Conservation (phyloP, 2,329 filamentous ascomycete species). For the Penicillium capsulatum region DNA sequence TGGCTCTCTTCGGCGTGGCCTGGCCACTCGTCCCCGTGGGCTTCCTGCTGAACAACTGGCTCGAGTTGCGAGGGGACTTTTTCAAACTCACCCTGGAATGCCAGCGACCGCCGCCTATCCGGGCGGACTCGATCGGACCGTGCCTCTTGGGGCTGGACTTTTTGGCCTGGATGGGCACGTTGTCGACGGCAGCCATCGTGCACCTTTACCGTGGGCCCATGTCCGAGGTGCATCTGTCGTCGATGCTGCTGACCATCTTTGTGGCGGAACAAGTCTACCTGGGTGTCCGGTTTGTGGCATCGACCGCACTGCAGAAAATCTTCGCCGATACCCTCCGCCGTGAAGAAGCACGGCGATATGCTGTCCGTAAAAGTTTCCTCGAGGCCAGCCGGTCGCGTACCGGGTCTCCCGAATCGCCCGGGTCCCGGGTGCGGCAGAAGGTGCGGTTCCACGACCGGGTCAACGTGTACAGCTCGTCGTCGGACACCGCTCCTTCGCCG, state of each 20-base stretch:
- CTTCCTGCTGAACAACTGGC: conserved; percentile 93
- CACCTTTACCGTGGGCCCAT: conserved; percentile 74
- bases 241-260: conserved; percentile 71
- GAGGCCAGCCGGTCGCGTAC: conserved; percentile 36
- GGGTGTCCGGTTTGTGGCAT: conserved; percentile 63
- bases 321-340: conserved; percentile 79
- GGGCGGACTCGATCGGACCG: conserved; percentile 89
- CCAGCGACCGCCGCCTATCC: conserved; percentile 82
- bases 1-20: conserved; percentile 84
- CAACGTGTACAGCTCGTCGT: conserved; percentile 27
- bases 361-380: conserved; percentile 71
- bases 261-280: conserved; percentile 83
- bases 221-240: conserved; percentile 68
- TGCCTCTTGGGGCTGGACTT: conserved; percentile 84
- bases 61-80: conserved; percentile 88
- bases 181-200: conserved; percentile 82
- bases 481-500: conserved; percentile 25
- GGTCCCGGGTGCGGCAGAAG: conserved; percentile 16
- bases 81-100: conserved; percentile 90
- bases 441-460: conserved; percentile 36
- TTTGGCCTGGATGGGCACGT: conserved; percentile 86
- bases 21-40: conserved; percentile 91
- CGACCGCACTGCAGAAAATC: conserved; percentile 67
- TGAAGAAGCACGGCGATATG: conserved; percentile 72
- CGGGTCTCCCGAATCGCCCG: conserved; percentile 10